Base-by-base conservation (phyloP, 352 stramenopile species). In the Phytophthora colocasiae region DNA sequence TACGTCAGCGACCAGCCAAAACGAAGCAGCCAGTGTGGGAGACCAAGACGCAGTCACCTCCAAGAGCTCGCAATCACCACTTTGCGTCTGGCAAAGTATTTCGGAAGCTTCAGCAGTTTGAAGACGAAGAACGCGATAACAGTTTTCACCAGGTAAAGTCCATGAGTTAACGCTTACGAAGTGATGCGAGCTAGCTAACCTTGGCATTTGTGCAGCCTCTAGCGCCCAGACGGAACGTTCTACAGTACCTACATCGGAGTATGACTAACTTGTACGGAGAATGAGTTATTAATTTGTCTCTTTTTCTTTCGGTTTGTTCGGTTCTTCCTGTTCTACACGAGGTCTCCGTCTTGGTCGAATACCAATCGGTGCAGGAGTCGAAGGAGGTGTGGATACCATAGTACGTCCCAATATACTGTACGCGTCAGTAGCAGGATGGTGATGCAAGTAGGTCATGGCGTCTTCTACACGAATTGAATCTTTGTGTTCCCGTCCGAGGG, bases 341-440 rank as follows among this genome's bases (percentile, higher is more conserved):
- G 9, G n/a, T 27, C 58, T 54, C 17, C 44, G 41, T n/a, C 31
- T 48, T 11, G 52, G 32, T 9, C 41, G 53, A 24, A 59, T 57
- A 31, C 52, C 32, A 26, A 43, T 5, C 12, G 59, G 44, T 3
- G 38, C 38, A 2, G 66, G 49, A n/a, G 66, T 62, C 22, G 55
- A 39, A 40, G 66, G 51, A n/a, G 61, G 48, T 12, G 40, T 66
- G 8, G 76, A 75, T 7, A 89, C 62, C 84, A 93, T 91, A 17
- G 83, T 93, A 39, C 84, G 75, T 11, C 84, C 84, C 48, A 93
- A 80, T 22, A 91, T 60, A 22, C 58, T 78, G 60, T 85, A 91
- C 44, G 90, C 84, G 38, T 93, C 81, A 1, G 73, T 65, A 2
- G 60, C 36, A 26, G 81, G 80, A 17, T 90, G 72, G 3, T 77